These are phyloP conservation scores for Globisporangium yorkense DNA, from an alignment of 352 stramenopile genomes.

Conservation along the genomic window DNA sequence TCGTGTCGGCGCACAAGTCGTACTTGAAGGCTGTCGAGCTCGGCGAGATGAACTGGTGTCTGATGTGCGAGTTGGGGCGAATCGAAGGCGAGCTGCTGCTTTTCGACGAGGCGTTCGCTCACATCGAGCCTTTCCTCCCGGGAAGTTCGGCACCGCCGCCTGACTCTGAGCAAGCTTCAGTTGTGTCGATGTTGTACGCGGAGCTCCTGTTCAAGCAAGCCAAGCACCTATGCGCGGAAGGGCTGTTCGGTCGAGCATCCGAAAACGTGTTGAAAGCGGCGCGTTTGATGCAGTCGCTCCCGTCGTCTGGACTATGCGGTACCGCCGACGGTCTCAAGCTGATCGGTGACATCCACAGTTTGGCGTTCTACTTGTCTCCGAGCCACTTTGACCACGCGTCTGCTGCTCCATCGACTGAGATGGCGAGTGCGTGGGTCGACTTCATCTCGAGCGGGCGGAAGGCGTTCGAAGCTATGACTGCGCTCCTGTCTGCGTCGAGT, in stretches of 20 bases:
- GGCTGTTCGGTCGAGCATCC: slow-evolving; percentile 63
- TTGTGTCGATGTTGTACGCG: slow-evolving; percentile 52
- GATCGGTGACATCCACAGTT: slow-evolving; percentile 75
- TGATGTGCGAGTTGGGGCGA: slow-evolving; percentile 70
- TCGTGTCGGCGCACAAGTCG: slow-evolving; percentile 71
- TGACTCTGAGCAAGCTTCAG: slow-evolving; percentile 18
- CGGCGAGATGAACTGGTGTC: slow-evolving; percentile 55
- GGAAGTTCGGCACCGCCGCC: neutral
- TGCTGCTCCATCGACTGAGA: neutral
- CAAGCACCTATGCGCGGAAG: slow-evolving; percentile 67
- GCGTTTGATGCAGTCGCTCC: slow-evolving; percentile 31
- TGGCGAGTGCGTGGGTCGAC: slow-evolving; percentile 30
- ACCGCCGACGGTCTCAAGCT: slow-evolving; percentile 56
- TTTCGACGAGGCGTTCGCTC: slow-evolving; percentile 64
- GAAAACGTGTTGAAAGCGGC: slow-evolving; percentile 61
- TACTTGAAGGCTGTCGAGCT: slow-evolving; percentile 76
- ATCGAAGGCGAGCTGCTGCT: slow-evolving; percentile 69
- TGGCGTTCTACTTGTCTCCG: slow-evolving; percentile 78
- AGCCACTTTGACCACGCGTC: slow-evolving; percentile 29
- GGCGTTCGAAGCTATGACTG: slow-evolving; percentile 42
- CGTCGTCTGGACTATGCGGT: slow-evolving; percentile 13
- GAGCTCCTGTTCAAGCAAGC: slow-evolving; percentile 75
- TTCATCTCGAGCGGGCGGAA: slow-evolving; percentile 53
- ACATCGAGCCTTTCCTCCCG: slow-evolving; percentile 40
- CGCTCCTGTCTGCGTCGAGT: slow-evolving; percentile 11